Base-by-base conservation (phyloP, 2,329 filamentous ascomycete species). In the Venturia carpophila region DNA sequence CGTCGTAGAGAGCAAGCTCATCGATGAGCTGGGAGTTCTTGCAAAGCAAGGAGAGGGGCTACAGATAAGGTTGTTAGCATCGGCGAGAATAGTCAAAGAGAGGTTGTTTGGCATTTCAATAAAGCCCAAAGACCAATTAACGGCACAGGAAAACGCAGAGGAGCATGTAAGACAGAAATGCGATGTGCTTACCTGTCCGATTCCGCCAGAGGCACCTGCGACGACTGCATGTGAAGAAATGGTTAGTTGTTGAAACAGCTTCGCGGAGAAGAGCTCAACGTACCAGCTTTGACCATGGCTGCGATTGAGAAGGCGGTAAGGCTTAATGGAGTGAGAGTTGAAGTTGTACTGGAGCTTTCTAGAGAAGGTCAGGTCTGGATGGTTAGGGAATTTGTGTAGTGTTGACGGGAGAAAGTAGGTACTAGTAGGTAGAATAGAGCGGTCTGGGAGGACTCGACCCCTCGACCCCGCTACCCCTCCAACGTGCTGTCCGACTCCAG, bases 1-100 rank as follows among this genome's bases (percentile, higher is more conserved):
- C 92, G 96, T 99, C 94, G 84, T 97, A 99, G 73, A 99, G 90
- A 68, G 92, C 84, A 73, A 99, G 90, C 82, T 97, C 91, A 74
- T 93, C 89, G 73, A 99, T 84, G 74, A 91, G 86, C 69, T 92
- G 89, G 75, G 84, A 90, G 71, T 89, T 86, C 86, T 99, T 99
- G 77, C 97, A 85, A 73, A 99, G 89, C 71, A 99, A 90, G 70
- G 94, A 99, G 74, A 99, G 85, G 71, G 94, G 94, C 92, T 97
- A 75, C 66, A 61, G 37, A 9, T 37, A 58, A 65, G 13, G 39
- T 43, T 34, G 56, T 73, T 62, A 73, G 70, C 68, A 11, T 37
- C 30, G 52, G 30, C 15, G 1, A 5, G 24, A 19, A 19, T 19
- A 10, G 19, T 58, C 27, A 24, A 52, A 15, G 13, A 58, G 30